Conservation (phyloP, 176 grass and related monocot species). For the Thinopyrum elongatum region DNA sequence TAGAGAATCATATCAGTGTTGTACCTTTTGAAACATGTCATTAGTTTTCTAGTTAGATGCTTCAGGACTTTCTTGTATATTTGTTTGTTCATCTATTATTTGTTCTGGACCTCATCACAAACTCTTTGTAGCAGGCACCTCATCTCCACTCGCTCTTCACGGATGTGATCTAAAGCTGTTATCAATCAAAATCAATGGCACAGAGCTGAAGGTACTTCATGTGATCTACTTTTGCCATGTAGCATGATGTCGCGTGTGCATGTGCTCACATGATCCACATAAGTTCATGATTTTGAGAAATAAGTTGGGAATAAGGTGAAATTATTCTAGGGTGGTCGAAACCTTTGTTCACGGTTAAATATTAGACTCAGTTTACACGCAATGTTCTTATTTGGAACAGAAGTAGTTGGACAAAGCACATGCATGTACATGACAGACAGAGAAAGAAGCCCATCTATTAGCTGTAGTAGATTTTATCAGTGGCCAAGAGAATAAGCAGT, state of each 20-base stretch:
- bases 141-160: constrained; percentile 77
- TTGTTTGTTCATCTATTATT: constrained; percentile 5
- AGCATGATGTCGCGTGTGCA: not conserved
- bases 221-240: not conserved
- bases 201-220: constrained; percentile 66
- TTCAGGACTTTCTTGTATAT: constrained; percentile 21
- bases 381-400: not conserved
- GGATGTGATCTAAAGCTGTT: constrained; percentile 82
- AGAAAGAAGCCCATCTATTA: not conserved
- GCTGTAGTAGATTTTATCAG: not conserved
- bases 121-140: constrained; percentile 40
- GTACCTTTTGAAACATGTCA: not conserved
- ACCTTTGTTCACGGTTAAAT: not conserved
- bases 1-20: not conserved
- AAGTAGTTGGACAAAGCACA: not conserved
- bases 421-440: not conserved
- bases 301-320: not conserved
- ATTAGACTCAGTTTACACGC: not conserved
- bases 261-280: constrained; percentile 7
- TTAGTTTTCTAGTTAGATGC: constrained; percentile 10
- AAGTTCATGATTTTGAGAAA: constrained; percentile 28
- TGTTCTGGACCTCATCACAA: not conserved
- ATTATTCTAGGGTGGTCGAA: not conserved
- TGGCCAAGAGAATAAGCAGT: not conserved
- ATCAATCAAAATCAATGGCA: constrained; percentile 88